phyloP scores from a whole-genome alignment of 2,329 filamentous ascomycete genomes.

The Zarea fungicola region DNA sequence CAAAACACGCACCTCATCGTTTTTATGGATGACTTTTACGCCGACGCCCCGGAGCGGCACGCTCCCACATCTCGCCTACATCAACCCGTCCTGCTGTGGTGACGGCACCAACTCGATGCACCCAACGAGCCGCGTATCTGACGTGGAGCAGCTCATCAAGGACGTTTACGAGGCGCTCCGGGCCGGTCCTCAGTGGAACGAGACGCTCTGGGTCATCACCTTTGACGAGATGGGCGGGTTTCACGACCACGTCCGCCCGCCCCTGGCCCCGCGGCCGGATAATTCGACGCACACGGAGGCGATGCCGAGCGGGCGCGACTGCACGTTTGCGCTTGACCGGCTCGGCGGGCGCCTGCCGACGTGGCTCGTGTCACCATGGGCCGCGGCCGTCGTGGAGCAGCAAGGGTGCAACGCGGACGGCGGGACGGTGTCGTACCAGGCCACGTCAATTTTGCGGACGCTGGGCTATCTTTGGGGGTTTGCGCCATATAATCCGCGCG shows the following conservation, averaged over 20 bases:
- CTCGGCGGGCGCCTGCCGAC: constrained; percentile 34
- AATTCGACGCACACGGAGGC: constrained; percentile 25
- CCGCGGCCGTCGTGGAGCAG: constrained; percentile 32
- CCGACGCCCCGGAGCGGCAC: constrained; percentile 38
- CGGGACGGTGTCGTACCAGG: constrained; percentile 33
- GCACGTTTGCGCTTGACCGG: constrained; percentile 32
- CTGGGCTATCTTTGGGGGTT: constrained; percentile 38
- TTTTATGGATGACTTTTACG: constrained; percentile 34
- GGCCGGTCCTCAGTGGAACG: constrained; percentile 29
- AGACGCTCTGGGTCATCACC: constrained; percentile 28
- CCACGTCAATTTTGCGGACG: constrained; percentile 38
- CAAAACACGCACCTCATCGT: constrained; percentile 25
- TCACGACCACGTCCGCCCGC: constrained; percentile 30
- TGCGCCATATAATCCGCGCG: constrained; percentile 31
- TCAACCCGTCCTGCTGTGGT: constrained; percentile 39
- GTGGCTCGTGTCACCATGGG: constrained; percentile 35
- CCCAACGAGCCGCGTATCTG: constrained; percentile 28
- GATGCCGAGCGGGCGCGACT: constrained; percentile 26
- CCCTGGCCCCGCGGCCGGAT: constrained; percentile 28
- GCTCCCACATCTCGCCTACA: constrained; percentile 40
- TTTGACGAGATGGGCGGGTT: constrained; percentile 33
- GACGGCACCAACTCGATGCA: constrained; percentile 30
- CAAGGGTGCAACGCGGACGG: constrained; percentile 29
- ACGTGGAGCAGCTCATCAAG: constrained; percentile 31
- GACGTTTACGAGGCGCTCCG: constrained; percentile 31